These are phyloP conservation scores for Solanum stenotomum DNA, from an alignment of 257 asterid species.

Conservation along the genomic window DNA sequence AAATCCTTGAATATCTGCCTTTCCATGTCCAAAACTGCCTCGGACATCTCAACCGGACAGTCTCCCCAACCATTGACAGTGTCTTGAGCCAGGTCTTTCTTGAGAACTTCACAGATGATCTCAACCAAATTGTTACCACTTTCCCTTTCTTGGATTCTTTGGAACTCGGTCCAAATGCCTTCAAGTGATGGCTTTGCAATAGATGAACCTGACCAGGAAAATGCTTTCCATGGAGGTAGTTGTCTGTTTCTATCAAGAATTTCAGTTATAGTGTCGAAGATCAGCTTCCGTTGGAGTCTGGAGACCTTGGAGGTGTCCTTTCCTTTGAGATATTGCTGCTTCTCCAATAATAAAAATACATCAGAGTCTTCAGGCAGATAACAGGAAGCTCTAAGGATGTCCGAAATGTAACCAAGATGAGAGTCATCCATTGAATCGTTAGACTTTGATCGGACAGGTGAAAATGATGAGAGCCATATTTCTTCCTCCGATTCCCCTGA, in stretches of 20 bases:
- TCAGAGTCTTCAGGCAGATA: conserved; percentile 51
- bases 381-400: conserved; percentile 50
- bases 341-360: conserved; percentile 53
- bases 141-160: conserved; percentile 38
- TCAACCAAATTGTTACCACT: conserved; percentile 46
- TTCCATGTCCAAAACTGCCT: conserved; percentile 66
- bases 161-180: conserved; percentile 56
- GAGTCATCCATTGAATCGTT: conserved; percentile 25
- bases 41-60: conserved; percentile 59
- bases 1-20: conserved; percentile 78
- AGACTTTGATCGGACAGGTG: conserved; percentile 20
- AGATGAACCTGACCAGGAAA: conserved; percentile 14
- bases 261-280: conserved; percentile 56
- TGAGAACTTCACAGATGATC: conserved; percentile 52
- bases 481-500: conserved; percentile 57
- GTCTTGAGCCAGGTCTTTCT: conserved; percentile 63
- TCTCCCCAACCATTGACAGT: conserved; percentile 65
- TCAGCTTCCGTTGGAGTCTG: conserved; percentile 48
- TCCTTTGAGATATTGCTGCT: conserved; percentile 65
- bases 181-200: conserved; percentile 21
- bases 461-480: conserved; percentile 33
- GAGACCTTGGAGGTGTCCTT: conserved; percentile 45
- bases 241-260: conserved; percentile 51
- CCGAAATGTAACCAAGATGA: conserved; percentile 55
- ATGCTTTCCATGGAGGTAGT: conserved; percentile 76